These are phyloP conservation scores for Trichoderma sp. DNA, from an alignment of 2,329 filamentous ascomycete genomes.

Conservation along the genomic window DNA sequence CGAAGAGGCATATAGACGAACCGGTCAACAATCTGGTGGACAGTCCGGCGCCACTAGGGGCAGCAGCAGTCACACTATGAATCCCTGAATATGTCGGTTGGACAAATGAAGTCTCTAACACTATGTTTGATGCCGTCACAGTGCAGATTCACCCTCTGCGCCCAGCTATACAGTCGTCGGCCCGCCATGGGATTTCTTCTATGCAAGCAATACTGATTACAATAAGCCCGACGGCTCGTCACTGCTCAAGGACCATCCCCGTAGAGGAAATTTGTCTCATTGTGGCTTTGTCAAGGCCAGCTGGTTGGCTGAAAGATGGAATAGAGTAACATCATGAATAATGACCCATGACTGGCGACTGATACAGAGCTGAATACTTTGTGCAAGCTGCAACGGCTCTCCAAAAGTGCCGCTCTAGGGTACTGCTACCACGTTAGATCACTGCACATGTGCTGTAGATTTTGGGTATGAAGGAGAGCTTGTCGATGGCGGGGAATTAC, in stretches of 20 bases:
- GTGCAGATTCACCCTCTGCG: neutral
- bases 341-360: neutral
- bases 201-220: neutral
- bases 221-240: neutral
- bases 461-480: neutral
- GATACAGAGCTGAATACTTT: neutral
- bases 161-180: neutral
- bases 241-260: neutral
- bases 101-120: neutral
- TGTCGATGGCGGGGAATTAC: neutral
- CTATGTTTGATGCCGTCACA: neutral
- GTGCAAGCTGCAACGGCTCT: neutral
- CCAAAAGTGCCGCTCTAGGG: neutral
- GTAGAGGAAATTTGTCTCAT: neutral
- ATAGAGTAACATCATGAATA: neutral
- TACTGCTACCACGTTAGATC: neutral
- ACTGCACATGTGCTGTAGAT: neutral
- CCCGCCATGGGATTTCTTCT: neutral
- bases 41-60: neutral
- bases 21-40: constrained; percentile 1
- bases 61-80: neutral
- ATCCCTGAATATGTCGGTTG: neutral
- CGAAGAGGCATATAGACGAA: neutral
- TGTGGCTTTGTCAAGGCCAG: neutral
- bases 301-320: neutral